Evolutionary conservation across 768 basidiomycete species (phyloP).

Genomic region (Agrocybe pediades): DNA sequence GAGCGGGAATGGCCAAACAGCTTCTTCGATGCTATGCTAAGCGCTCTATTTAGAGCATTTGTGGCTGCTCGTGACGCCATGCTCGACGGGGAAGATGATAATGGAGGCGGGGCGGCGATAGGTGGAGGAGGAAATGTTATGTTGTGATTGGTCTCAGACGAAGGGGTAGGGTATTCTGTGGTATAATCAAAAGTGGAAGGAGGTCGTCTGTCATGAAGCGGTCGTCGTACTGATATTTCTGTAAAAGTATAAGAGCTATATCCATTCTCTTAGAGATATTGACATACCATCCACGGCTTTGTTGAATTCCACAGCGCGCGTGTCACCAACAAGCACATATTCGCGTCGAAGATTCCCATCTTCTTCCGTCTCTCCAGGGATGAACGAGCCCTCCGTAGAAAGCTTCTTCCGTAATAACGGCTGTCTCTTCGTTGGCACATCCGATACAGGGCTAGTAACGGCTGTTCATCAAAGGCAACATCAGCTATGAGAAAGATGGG

Average conservation of each 20-base stretch:
- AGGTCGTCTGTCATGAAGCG: constrained; percentile 58
- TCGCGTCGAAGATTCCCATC: constrained; percentile 80
- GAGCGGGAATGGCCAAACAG: constrained; percentile 62
- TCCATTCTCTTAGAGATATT: not conserved
- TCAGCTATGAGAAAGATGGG: not conserved
- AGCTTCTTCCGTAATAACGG: constrained; percentile 30
- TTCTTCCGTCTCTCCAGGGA: constrained; percentile 84
- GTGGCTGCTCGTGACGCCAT: constrained; percentile 63
- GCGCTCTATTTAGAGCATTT: constrained; percentile 76
- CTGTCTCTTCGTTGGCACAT: constrained; percentile 1
- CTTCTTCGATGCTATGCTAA: constrained; percentile 82
- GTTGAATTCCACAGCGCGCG: constrained; percentile 88
- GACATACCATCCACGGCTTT: constrained; percentile 84
- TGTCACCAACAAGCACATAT: constrained; percentile 94
- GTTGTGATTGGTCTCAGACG: constrained; percentile 24
- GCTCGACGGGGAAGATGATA: constrained; percentile 68
- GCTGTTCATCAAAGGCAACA: not conserved
- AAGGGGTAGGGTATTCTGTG: constrained; percentile 32
- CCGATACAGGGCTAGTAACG: not conserved
- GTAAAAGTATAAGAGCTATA: constrained; percentile 8
- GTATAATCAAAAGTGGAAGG: constrained; percentile 49
- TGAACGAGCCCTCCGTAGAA: constrained; percentile 63
- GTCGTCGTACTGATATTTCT: constrained; percentile 68
- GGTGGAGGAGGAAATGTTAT: constrained; percentile 76
- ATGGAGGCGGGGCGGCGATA: constrained; percentile 53